Percentiles rank a stretch among this genome's conserved stretches.
Conservation (phyloP, 164 flowering plant species). For the Vitis cinerea region DNA sequence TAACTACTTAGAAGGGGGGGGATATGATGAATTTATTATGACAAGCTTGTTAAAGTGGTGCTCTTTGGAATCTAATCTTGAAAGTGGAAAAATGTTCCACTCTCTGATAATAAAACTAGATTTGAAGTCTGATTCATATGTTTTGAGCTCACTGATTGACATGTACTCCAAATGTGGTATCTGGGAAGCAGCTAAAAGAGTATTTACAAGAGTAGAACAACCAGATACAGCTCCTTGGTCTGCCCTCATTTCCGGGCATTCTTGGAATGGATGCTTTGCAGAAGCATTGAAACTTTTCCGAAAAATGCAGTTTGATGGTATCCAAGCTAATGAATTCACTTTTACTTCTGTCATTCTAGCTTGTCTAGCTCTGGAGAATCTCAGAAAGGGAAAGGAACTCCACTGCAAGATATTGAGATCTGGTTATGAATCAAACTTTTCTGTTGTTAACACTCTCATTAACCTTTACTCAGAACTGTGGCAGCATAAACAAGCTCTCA, state of each 20-base stretch:
- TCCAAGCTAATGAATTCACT: conserved; percentile 29
- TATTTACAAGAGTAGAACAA: conserved; percentile 24
- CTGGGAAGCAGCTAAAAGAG: conserved; percentile 24
- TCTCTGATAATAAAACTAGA: conserved; percentile 27
- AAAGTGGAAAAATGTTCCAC: conserved; percentile 27
- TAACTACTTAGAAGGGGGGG: conserved; percentile 14
- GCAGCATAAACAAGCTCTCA: conserved; percentile 23
- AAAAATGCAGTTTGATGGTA: conserved; percentile 19
- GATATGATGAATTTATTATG: conserved; percentile 29
- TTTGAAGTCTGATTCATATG: conserved; percentile 19
- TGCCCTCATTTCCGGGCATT: conserved; percentile 28
- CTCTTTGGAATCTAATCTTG: conserved; percentile 21
- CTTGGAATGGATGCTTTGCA: conserved; percentile 21
- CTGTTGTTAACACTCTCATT: conserved; percentile 22
- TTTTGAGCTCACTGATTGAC: conserved; percentile 28
- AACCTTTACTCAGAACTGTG: conserved; percentile 23
- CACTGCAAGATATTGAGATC: conserved; percentile 25
- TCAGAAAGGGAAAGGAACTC: conserved; percentile 22
- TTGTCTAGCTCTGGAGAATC: conserved; percentile 25
- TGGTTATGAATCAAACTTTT: conserved; percentile 22
- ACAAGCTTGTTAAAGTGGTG: conserved; percentile 32
- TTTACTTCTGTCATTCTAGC: conserved; percentile 29
- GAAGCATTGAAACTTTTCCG: conserved; percentile 21
- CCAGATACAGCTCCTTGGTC: conserved; percentile 36
- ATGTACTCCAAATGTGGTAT: conserved; percentile 36